Percentiles rank a stretch among this genome's conserved stretches.
Conservation (phyloP, 176 grass and related monocot genomes). For the Bonia amplexicaulis region DNA sequence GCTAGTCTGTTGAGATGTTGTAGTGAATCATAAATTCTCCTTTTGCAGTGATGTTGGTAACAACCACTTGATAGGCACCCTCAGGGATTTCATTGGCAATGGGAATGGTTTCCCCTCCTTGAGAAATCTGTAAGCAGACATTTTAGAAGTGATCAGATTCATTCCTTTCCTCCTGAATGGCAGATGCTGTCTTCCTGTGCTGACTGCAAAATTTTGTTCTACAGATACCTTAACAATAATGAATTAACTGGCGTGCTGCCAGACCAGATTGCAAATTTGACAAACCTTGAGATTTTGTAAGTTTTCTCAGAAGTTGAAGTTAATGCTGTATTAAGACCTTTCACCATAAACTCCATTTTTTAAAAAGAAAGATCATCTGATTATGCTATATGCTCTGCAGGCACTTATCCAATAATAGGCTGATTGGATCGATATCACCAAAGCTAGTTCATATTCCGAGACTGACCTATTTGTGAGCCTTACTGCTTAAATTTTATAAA, state of each 20-base stretch:
- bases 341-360: conserved; percentile 2
- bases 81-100: conserved; percentile 71
- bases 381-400: conserved; percentile 32
- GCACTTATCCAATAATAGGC: conserved; percentile 78
- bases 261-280: conserved; percentile 89
- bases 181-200: background rate
- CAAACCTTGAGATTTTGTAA: conserved; percentile 92
- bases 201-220: conserved; percentile 20
- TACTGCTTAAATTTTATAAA: background rate
- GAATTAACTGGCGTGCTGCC: conserved; percentile 79
- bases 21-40: conserved; percentile 7
- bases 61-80: conserved; percentile 77
- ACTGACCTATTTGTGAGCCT: conserved; percentile 86
- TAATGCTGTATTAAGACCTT: background rate
- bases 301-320: conserved; percentile 15
- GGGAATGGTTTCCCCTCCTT: conserved; percentile 82
- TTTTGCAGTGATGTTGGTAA: conserved; percentile 76
- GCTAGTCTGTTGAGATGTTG: background rate
- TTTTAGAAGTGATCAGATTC: conserved; percentile 7
- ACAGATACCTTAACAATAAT: conserved; percentile 87
- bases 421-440: conserved; percentile 76
- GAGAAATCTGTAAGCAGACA: conserved; percentile 71
- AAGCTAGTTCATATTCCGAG: conserved; percentile 77
- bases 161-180: background rate
- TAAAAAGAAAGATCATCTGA: background rate